A percentile compares a stretch with the other conserved stretches of the same genome.
Evolutionary conservation across 2,329 filamentous ascomycete genomes (phyloP).

Genomic region (Penicillium glabrum): DNA sequence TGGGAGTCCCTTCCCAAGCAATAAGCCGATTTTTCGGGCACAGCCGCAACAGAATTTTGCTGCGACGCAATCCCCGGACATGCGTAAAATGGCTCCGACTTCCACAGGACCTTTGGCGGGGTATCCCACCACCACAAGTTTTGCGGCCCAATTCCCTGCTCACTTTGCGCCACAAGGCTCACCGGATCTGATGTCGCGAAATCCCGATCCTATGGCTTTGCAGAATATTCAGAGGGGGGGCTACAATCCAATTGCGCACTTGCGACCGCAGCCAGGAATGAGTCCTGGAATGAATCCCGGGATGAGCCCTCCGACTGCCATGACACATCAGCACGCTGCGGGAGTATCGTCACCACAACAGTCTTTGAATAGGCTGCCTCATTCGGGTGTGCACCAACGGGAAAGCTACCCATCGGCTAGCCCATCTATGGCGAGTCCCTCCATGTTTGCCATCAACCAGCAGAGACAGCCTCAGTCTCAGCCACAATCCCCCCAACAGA

Average conservation of each 20-base stretch:
- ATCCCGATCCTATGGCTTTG: constrained; percentile 28
- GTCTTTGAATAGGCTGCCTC: constrained; percentile 29
- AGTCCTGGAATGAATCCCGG: constrained; percentile 28
- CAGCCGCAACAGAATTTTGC: constrained; percentile 28
- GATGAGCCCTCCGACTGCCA: constrained; percentile 27
- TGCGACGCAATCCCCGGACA: constrained; percentile 29
- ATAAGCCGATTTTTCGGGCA: constrained; percentile 27
- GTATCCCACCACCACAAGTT: constrained; percentile 28
- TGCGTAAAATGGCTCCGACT: constrained; percentile 35
- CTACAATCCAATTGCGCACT: constrained; percentile 32
- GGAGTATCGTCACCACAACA: constrained; percentile 34
- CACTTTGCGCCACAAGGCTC: constrained; percentile 31
- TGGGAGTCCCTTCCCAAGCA: constrained; percentile 25
- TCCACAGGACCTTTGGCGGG: constrained; percentile 30
- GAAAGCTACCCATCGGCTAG: constrained; percentile 21
- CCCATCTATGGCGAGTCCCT: constrained; percentile 23
- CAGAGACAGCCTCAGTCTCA: constrained; percentile 23
- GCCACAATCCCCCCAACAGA: constrained; percentile 28
- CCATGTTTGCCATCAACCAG: constrained; percentile 24
- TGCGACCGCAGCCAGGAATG: constrained; percentile 28
- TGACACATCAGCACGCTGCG: constrained; percentile 31
- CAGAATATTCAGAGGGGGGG: constrained; percentile 29
- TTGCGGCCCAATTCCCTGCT: constrained; percentile 24
- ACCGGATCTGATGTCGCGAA: constrained; percentile 29
- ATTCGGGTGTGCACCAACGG: constrained; percentile 20